Evolutionary conservation across 2,329 filamentous ascomycete genomes (phyloP).

Genomic region (Venturia carpophila): DNA sequence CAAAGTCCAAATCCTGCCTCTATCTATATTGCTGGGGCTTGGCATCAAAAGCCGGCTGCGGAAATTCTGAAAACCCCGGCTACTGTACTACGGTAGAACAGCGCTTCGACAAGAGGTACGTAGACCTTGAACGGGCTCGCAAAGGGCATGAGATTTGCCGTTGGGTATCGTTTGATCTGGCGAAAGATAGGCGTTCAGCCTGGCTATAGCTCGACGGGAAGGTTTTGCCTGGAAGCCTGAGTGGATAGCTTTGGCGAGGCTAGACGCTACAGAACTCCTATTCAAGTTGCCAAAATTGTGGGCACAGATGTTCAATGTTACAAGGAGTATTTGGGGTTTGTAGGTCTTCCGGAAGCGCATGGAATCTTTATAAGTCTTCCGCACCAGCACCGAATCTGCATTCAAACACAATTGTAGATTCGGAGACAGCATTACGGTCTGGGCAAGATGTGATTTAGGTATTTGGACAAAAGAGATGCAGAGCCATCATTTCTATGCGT

Average conservation of each 20-base stretch:
- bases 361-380: too few relatives aligned
- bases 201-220: not conserved
- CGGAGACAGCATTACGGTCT: not conserved
- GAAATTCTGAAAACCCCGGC: not conserved
- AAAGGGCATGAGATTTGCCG: not conserved
- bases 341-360: not conserved
- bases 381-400: not conserved
- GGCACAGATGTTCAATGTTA: too few relatives aligned
- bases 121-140: not conserved
- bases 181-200: not conserved
- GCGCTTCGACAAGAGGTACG: not conserved
- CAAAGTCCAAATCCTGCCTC: not conserved
- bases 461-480: constrained; percentile 15
- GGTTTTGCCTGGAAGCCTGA: not conserved
- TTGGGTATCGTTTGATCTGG: not conserved
- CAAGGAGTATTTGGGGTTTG: not conserved
- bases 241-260: not conserved
- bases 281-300: not conserved
- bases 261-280: not conserved
- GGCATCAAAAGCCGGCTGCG: not conserved
- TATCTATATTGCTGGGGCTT: not conserved
- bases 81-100: not conserved
- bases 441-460: not conserved
- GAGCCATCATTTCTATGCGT: constrained; percentile 14
- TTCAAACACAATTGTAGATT: not conserved